These are phyloP conservation scores for Grosmannia huntii DNA, from an alignment of 2,329 filamentous ascomycete species.

Conservation along the genomic window DNA sequence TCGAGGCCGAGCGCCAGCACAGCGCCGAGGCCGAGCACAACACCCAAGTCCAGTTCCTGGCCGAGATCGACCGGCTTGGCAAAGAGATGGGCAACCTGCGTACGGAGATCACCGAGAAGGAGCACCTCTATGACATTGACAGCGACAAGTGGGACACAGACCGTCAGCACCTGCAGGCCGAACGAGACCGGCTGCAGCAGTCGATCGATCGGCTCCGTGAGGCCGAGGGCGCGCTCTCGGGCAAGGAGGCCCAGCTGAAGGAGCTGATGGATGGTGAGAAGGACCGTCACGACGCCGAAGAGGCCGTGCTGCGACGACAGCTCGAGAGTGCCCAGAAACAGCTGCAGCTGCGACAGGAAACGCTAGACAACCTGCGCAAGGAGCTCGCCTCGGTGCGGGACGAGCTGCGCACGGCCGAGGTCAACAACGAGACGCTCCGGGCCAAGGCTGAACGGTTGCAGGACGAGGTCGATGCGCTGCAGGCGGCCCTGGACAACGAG, in stretches of 20 bases:
- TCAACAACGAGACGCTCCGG: slow-evolving; percentile 46
- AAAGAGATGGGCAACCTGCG: slow-evolving; percentile 50
- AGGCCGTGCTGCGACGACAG: slow-evolving; percentile 57
- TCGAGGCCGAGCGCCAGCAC: slow-evolving; percentile 44
- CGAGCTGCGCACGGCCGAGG: slow-evolving; percentile 54
- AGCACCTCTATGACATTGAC: slow-evolving; percentile 57
- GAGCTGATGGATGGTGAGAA: slow-evolving; percentile 57
- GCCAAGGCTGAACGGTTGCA: slow-evolving; percentile 58
- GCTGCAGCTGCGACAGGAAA: slow-evolving; percentile 51
- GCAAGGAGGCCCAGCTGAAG: slow-evolving; percentile 55
- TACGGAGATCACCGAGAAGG: slow-evolving; percentile 53
- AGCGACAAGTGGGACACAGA: slow-evolving; percentile 61
- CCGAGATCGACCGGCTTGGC: slow-evolving; percentile 36
- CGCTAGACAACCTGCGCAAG: slow-evolving; percentile 50
- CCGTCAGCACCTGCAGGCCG: slow-evolving; percentile 49
- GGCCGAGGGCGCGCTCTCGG: slow-evolving; percentile 52
- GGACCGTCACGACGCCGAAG: slow-evolving; percentile 59
- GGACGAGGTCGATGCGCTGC: slow-evolving; percentile 64
- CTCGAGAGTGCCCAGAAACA: slow-evolving; percentile 63
- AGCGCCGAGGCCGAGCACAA: slow-evolving; percentile 48
- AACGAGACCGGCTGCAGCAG: slow-evolving; percentile 53
- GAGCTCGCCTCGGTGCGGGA: slow-evolving; percentile 56
- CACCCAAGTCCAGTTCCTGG: slow-evolving; percentile 24
- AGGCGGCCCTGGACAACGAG: slow-evolving; percentile 52
- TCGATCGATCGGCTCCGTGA: slow-evolving; percentile 60